A percentile compares a stretch with the other conserved stretches of the same genome.
phyloP scores from a whole-genome alignment of 176 grass and related monocot genomes.

The Hsuehochloa calcarea region DNA sequence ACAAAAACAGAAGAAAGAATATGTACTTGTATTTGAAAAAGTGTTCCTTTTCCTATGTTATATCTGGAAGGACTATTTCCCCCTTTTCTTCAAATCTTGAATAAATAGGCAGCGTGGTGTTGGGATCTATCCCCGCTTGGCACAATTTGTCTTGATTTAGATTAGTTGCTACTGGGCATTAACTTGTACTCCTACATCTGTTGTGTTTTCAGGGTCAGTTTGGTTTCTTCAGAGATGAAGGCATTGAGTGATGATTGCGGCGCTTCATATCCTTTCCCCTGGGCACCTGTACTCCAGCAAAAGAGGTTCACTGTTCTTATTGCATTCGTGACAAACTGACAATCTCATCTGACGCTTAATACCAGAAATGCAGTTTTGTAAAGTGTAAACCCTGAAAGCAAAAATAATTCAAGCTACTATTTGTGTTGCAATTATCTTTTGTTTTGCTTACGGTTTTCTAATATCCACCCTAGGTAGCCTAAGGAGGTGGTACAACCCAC shows the following conservation, averaged over 20 bases:
- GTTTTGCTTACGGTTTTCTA: background rate
- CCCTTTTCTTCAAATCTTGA: background rate
- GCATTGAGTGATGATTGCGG: slow-evolving; percentile 93
- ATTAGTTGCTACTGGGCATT: background rate
- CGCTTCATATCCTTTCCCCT: slow-evolving; percentile 93
- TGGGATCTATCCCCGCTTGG: background rate
- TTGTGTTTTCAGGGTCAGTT: slow-evolving; percentile 75
- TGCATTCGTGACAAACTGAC: slow-evolving; percentile 16
- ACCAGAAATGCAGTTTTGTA: slow-evolving; percentile 1
- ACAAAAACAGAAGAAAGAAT: background rate
- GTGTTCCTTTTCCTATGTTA: background rate
- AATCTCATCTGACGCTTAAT: background rate
- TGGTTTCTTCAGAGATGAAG: slow-evolving; percentile 99
- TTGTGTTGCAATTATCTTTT: slow-evolving; percentile 28
- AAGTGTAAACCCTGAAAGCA: background rate
- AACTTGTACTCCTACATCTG: background rate
- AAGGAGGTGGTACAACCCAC: slow-evolving; percentile 92
- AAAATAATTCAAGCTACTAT: slow-evolving; percentile 11
- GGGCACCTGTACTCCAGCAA: slow-evolving; percentile 98
- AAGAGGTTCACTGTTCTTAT: slow-evolving; percentile 51
- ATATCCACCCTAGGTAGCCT: slow-evolving; percentile 52
- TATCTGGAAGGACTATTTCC: background rate
- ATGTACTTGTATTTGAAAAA: background rate
- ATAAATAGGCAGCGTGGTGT: background rate
- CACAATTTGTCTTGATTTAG: background rate